Percentiles rank a stretch among this genome's conserved stretches.
phyloP scores from a whole-genome alignment of 345 rosid species.

The Streptanthus diversifolius region DNA sequence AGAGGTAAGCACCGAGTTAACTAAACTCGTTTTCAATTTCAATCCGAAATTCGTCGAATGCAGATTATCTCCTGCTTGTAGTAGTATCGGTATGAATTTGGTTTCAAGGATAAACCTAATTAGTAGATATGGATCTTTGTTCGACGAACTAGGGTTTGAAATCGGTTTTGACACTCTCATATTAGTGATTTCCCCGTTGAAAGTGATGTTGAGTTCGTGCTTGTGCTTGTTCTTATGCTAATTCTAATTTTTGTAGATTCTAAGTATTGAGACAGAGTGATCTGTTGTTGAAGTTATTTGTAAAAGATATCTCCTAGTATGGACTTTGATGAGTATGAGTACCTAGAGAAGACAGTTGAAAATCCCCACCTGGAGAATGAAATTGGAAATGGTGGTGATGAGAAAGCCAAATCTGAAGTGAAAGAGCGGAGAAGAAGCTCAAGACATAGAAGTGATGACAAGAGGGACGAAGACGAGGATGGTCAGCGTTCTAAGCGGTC shows the following conservation, averaged over 20 bases:
- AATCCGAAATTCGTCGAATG: neutral
- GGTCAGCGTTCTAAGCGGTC: slow-evolving; percentile 48
- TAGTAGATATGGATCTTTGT: neutral
- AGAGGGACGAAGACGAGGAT: slow-evolving; percentile 43
- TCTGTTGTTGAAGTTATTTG: slow-evolving; percentile 20
- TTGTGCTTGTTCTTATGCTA: neutral
- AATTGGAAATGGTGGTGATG: slow-evolving; percentile 49
- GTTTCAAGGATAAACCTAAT: neutral
- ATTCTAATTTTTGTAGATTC: slow-evolving; percentile 9
- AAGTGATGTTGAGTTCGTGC: neutral
- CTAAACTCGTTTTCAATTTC: slow-evolving; percentile 7
- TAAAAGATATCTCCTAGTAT: slow-evolving; percentile 30
- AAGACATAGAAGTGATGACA: slow-evolving; percentile 52
- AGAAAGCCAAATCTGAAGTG: slow-evolving; percentile 40
- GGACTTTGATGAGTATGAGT: slow-evolving; percentile 97
- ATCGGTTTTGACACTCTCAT: neutral
- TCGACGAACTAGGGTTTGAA: neutral
- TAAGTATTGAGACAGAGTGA: neutral
- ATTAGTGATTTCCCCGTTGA: neutral
- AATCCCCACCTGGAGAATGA: slow-evolving; percentile 56
- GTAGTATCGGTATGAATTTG: neutral
- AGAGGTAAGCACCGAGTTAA: neutral
- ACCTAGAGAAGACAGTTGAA: slow-evolving; percentile 85
- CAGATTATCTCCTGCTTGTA: neutral
- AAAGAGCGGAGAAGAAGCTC: slow-evolving; percentile 53